Evolutionary conservation across 2,329 filamentous ascomycete genomes (phyloP).

Genomic region (Lecanicillium sp.): DNA sequence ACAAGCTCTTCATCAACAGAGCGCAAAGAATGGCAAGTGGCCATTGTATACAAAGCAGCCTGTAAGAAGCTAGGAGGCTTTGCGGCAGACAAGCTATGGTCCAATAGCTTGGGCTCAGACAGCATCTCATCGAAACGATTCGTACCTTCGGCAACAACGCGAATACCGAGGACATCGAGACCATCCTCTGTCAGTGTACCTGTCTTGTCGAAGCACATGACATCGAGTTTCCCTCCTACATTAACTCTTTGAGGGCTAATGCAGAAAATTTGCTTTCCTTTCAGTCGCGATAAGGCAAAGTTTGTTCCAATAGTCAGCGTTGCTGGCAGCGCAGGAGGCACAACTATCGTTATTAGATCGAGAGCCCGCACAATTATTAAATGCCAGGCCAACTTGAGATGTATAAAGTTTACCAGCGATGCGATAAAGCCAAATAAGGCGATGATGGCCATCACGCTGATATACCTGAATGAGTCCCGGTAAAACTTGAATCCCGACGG

Average conservation of each 20-base stretch:
- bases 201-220: slow-evolving; percentile 98
- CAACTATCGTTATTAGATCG: slow-evolving; percentile 95
- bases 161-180: slow-evolving; percentile 82
- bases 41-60: slow-evolving; percentile 86
- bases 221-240: slow-evolving; percentile 88
- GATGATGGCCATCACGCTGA: slow-evolving; percentile 88
- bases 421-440: slow-evolving; percentile 81
- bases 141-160: slow-evolving; percentile 59
- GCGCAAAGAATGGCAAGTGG: slow-evolving; percentile 88
- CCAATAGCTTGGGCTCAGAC: slow-evolving; percentile 52
- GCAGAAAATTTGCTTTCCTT: slow-evolving; percentile 87
- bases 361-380: slow-evolving; percentile 86
- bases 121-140: slow-evolving; percentile 70
- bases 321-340: slow-evolving; percentile 87
- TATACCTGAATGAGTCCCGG: slow-evolving; percentile 93
- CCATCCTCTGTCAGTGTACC: slow-evolving; percentile 97
- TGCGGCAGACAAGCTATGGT: slow-evolving; percentile 30
- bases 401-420: slow-evolving; percentile 89
- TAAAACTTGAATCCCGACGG: slow-evolving; percentile 99
- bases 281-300: slow-evolving; percentile 81
- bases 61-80: slow-evolving; percentile 27
- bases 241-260: slow-evolving; percentile 97
- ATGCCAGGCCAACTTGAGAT: slow-evolving; percentile 76
- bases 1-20: slow-evolving; percentile 82
- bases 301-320: slow-evolving; percentile 95